phyloP scores from a whole-genome alignment of 1,284 basidiomycete species.

The Leccinum colubrinum region DNA sequence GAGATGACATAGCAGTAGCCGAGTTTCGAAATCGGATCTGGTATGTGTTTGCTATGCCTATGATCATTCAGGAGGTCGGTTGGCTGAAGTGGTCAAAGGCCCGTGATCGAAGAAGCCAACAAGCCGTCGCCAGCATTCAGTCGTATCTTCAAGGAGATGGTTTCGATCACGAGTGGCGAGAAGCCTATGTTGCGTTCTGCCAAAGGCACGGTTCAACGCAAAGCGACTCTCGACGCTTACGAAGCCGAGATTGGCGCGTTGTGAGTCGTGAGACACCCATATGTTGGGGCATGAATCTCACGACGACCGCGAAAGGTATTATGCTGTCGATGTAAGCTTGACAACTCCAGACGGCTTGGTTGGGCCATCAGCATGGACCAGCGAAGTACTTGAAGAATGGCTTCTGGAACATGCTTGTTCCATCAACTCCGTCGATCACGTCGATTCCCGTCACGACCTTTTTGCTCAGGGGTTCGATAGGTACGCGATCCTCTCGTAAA shows the following conservation, averaged over 20 bases:
- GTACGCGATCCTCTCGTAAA: slow-evolving; percentile 16
- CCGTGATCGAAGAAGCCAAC: not conserved
- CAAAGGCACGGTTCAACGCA: not conserved
- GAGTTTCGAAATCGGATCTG: not conserved
- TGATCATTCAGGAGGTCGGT: not conserved
- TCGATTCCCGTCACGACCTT: not conserved
- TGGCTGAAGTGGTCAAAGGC: not conserved
- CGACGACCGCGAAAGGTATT: not conserved
- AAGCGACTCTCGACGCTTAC: not conserved
- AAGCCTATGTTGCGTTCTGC: not conserved
- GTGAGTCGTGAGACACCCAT: not conserved
- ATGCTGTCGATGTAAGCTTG: not conserved
- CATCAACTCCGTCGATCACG: slow-evolving; percentile 7
- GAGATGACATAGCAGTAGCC: not conserved
- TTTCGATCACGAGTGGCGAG: not conserved
- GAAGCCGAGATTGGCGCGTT: not conserved
- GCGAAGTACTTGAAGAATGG: slow-evolving; percentile 19
- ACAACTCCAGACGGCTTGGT: not conserved
- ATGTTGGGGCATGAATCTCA: not conserved
- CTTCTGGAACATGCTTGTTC: slow-evolving; percentile 18
- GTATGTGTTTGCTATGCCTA: not conserved
- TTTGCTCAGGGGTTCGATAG: slow-evolving; percentile 1
- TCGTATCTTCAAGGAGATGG: slow-evolving; percentile 1
- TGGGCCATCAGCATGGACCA: slow-evolving; percentile 14
- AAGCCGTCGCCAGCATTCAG: not conserved